Evolutionary conservation across 2,329 filamentous ascomycete species (phyloP), one percentile per base, ranked within the genome.

Genomic region (Pestalotiopsis fici): DNA sequence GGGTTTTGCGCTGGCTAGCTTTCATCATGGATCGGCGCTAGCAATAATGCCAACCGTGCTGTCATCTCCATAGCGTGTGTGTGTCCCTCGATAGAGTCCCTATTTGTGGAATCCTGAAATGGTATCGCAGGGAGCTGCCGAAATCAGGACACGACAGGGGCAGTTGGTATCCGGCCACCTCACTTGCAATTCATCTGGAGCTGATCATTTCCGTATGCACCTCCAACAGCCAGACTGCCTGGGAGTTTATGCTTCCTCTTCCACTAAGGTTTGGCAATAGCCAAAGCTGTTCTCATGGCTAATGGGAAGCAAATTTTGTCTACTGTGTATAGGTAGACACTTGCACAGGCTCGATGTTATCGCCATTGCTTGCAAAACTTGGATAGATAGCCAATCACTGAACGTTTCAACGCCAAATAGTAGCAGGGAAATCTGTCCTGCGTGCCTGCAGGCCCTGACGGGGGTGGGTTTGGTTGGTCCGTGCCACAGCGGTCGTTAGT

Each of bases 1-100:
- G 59, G 59, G 59, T 43, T 21, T 35, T 50, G 59, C n/a, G 55
- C 57, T 47, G 28, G 62, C 43, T 56, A 64, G 62, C 43, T 64
- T 3, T 21, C 39, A 62, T 59, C 65, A 35, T 59, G 59, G 59
- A 67, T 67, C 65, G 65, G 39, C 65, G 61, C 65, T 67, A 67
- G 56, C 31, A 59, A 54, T 35, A 59, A 64, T 67, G 65, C 65
- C 65, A 59, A 54, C 54, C 57, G 63, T 67, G 65, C 65, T 60
- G 61, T 67, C 65, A 64, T 64, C 65, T 67, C 60, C 59, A 55
- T 66, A 66, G 59, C 47, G 59, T 59, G 50, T 35, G 55, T 57
- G n/a, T 31, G 13, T 31, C 23, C 23, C 55, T 43, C 54, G 62
- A 50, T 50, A 50, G 43, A 50, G 43, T n/a, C 43, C 43, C 21